Conservation (phyloP, 441 rosid genomes). For the Erodium moschatum region DNA sequence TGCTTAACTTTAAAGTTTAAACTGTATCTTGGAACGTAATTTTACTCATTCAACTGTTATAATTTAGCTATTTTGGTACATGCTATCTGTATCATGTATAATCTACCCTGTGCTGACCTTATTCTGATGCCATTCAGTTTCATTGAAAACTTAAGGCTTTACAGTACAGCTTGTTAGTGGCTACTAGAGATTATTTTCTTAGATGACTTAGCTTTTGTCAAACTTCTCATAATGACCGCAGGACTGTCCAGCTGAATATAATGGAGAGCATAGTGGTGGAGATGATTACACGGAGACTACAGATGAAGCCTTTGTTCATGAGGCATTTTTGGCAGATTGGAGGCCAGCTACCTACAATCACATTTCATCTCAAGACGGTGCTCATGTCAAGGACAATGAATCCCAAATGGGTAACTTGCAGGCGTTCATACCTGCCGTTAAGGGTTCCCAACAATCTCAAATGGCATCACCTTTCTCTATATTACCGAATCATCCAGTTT, state of each 20-base stretch:
- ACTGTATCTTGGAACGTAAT: background rate
- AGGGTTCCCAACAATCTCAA: constrained; percentile 25
- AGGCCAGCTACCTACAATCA: constrained; percentile 38
- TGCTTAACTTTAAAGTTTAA: constrained; percentile 1
- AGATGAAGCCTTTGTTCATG: constrained; percentile 69
- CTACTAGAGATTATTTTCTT: background rate
- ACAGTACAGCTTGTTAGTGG: constrained; percentile 12
- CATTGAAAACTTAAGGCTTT: background rate
- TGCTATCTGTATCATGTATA: background rate
- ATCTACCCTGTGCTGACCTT: background rate
- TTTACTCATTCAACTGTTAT: background rate
- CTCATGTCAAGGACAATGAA: constrained; percentile 8
- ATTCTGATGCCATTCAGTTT: background rate
- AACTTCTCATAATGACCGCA: constrained; percentile 25
- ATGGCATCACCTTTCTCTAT: constrained; percentile 18
- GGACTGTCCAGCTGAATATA: constrained; percentile 44
- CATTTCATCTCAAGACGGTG: constrained; percentile 20
- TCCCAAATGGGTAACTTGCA: constrained; percentile 26
- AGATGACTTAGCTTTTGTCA: background rate
- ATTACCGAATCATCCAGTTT: constrained; percentile 27
- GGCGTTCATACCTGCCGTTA: constrained; percentile 29
- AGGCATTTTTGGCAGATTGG: constrained; percentile 84
- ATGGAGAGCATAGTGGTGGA: constrained; percentile 43
- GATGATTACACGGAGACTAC: constrained; percentile 49
- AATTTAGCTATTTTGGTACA: too few species aligned